Base-by-base conservation (phyloP, 139 green algal genomes). In the Auxenochlorella protothecoides region DNA sequence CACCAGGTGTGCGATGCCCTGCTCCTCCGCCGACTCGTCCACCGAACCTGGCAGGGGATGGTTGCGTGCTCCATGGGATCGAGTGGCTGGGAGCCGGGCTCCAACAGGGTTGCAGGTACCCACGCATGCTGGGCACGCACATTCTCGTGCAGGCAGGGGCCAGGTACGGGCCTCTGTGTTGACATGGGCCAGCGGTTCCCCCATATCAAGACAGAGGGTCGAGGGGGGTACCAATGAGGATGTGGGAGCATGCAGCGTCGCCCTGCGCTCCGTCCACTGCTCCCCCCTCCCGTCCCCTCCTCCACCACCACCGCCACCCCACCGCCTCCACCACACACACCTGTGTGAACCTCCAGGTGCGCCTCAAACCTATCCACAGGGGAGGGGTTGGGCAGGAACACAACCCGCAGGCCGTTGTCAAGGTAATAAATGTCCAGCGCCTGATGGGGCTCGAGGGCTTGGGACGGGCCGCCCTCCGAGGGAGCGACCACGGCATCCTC, bases 1-100 rank as follows among this genome's bases (percentile, higher is more conserved):
- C 65, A 99, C 96, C 60, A 99, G 74, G 76, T 99, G 95, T 6
- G 95, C 95, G 53, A 99, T 81, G 60, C 95, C 95, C 84, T 97
- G 91, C 80, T 96, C 81, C 68, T 85, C 62, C 53, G 85, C 79
- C 55, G 66, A 15, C 78, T 96, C 90, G 65, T 96, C 89, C 53
- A 96, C 89, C 67, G 74, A 67, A 51, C 3, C 16, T 6, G 53
- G 10, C 53, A 61, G 52, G 52, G 65, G 12, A 10, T 4, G 4
- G 11, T 5, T 27, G 65, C 65, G 27, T 10, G 12, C 62, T 7
- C 13, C 62, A 15, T 52, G 62, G 62, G 16, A 52, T 66, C 13
- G 2, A 27, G 12, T 52, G 52, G 7, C 52, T 55, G 16, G 65
- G 65, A 2, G 44, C 27, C 27, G 27, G 27, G 27, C 27, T 44